A percentile compares a stretch with the other conserved stretches of the same genome.
phyloP scores from a whole-genome alignment of 306 rosid genomes.

The Chamaecrista fasciculata region DNA sequence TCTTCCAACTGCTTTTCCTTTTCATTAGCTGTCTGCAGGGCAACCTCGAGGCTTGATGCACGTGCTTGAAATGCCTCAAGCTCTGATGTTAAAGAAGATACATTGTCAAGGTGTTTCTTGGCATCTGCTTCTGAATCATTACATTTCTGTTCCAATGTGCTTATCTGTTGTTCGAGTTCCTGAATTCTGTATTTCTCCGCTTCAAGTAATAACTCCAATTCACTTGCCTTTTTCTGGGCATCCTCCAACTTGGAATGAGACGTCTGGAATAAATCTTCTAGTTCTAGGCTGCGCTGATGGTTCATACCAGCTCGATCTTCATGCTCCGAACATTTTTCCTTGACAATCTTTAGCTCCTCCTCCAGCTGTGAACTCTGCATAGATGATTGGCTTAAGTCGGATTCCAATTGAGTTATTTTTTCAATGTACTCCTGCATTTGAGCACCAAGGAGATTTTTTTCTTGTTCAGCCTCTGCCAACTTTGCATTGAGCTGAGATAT shows the following conservation, averaged over 20 bases:
- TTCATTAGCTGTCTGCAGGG: constrained; percentile 51
- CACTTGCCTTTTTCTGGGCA: constrained; percentile 62
- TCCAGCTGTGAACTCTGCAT: constrained; percentile 51
- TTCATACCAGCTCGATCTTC: constrained; percentile 68
- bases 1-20: constrained; percentile 63
- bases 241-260: constrained; percentile 73
- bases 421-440: constrained; percentile 58
- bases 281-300: constrained; percentile 73
- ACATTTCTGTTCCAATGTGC: constrained; percentile 56
- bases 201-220: constrained; percentile 82
- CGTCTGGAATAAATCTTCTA: constrained; percentile 79
- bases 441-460: constrained; percentile 49
- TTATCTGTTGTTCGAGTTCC: constrained; percentile 84
- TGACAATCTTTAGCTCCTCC: constrained; percentile 64
- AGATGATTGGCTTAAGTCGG: constrained; percentile 55
- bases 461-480: constrained; percentile 53
- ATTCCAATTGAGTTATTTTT: constrained; percentile 62
- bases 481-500: constrained; percentile 53
- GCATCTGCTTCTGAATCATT: constrained; percentile 55
- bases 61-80: constrained; percentile 70
- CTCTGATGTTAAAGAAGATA: constrained; percentile 59
- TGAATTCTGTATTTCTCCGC: constrained; percentile 87
- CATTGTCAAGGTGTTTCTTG: constrained; percentile 48
- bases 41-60: constrained; percentile 57
- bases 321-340: constrained; percentile 61